phyloP scores from a whole-genome alignment of 2,329 filamentous ascomycete species.

The Botrytis paeoniae region DNA sequence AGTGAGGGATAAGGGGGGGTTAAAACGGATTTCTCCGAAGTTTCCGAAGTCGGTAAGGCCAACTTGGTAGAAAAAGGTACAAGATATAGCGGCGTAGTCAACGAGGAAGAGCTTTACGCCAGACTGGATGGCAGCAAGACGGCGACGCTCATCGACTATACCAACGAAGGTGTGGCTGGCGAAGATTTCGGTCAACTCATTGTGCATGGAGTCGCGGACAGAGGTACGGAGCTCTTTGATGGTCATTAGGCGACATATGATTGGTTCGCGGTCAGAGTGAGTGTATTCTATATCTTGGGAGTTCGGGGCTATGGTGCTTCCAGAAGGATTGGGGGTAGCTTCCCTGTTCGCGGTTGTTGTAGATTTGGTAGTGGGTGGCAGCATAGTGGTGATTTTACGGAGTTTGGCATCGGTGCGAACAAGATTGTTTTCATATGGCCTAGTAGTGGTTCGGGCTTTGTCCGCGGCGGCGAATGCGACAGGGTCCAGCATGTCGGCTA shows the following conservation, averaged over 20 bases:
- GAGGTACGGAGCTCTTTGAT: conserved; percentile 78
- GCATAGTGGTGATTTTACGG: conserved; percentile 96
- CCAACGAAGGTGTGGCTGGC: conserved; percentile 90
- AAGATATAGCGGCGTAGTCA: conserved; percentile 84
- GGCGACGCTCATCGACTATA: conserved; percentile 80
- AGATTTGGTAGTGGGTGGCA: conserved; percentile 53
- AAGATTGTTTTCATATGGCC: conserved; percentile 79
- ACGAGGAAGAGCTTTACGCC: conserved; percentile 89
- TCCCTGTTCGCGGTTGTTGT: conserved; percentile 18
- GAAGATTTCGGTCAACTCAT: conserved; percentile 82
- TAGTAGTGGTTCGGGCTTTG: conserved; percentile 48
- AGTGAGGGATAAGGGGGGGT: conserved; percentile 67
- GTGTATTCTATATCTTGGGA: conserved; percentile 66
- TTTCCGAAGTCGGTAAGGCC: conserved; percentile 95
- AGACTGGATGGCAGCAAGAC: conserved; percentile 88
- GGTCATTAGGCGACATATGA: conserved; percentile 73
- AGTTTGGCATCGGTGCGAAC: conserved; percentile 84
- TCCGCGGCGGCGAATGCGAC: conserved; percentile 26
- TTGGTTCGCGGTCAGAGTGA: conserved; percentile 63
- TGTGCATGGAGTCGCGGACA: conserved; percentile 80
- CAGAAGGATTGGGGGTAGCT: conserved; percentile 31
- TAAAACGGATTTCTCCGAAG: conserved; percentile 80
- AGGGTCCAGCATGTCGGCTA: conserved; percentile 26
- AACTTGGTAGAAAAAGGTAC: conserved; percentile 93
- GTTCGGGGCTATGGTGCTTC: neutral